Conservation (phyloP, 139 green algal species). For the Gonium pectorale region DNA sequence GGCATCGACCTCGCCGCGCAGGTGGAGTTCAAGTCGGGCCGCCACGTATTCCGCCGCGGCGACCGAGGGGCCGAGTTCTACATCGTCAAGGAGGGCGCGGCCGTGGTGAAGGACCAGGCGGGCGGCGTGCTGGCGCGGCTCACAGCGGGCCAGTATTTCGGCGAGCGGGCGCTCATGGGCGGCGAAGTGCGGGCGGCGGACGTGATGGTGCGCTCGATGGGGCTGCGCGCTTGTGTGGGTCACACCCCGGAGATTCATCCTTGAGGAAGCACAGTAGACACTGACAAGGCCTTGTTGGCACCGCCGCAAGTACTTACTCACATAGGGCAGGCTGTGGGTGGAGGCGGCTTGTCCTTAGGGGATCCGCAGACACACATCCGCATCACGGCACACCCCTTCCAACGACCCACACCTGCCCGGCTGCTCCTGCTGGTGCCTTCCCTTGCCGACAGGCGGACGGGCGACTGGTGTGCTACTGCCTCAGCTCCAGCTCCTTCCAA, state of each 20-base stretch:
- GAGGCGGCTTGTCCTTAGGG: too few species aligned
- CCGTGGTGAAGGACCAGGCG: constrained; percentile 63
- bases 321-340: too few species aligned
- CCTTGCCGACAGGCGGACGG: constrained; percentile 49
- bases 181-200: constrained; percentile 51
- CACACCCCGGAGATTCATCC: too few species aligned
- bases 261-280: too few species aligned
- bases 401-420: too few species aligned
- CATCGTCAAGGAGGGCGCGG: constrained; percentile 85
- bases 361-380: too few species aligned
- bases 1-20: background rate
- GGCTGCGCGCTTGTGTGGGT: too few species aligned
- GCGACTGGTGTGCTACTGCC: constrained; percentile 77
- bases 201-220: constrained; percentile 47
- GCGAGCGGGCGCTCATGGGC: constrained; percentile 82
- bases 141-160: constrained; percentile 77
- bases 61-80: constrained; percentile 86
- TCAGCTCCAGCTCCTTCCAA: constrained; percentile 76
- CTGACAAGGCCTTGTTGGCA: too few species aligned
- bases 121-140: constrained; percentile 58
- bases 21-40: constrained; percentile 56
- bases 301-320: too few species aligned
- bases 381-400: too few species aligned
- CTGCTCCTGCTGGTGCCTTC: too few species aligned
- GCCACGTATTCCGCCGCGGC: constrained; percentile 72